These are phyloP conservation scores for Rhodotorula glutinis DNA, from an alignment of 1,284 basidiomycete species.

Conservation along the genomic window DNA sequence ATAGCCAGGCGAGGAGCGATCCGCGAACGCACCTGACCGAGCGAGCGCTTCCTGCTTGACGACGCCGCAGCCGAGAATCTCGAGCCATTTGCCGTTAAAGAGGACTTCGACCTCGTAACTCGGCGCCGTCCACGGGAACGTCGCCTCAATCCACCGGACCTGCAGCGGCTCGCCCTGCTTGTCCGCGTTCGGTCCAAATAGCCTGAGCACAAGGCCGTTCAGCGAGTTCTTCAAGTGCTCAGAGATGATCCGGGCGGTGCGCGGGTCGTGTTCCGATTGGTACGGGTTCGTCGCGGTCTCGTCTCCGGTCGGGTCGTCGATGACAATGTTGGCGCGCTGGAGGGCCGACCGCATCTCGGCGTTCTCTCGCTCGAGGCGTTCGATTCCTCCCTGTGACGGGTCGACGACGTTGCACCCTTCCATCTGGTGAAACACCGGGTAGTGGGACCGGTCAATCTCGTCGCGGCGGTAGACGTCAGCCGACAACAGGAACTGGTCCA, in stretches of 20 bases:
- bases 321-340: conserved; percentile 67
- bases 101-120: conserved; percentile 98
- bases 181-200: conserved; percentile 61
- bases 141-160: conserved; percentile 95
- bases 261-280: conserved; percentile 71
- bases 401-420: conserved; percentile 85
- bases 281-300: conserved; percentile 72
- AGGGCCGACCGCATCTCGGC: conserved; percentile 62
- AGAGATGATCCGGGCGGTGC: conserved; percentile 67
- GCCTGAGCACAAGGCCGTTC: conserved; percentile 77
- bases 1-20: conserved; percentile 45
- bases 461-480: conserved; percentile 99
- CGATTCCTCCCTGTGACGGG: conserved; percentile 40
- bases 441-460: conserved; percentile 96
- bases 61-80: conserved; percentile 92
- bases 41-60: conserved; percentile 84
- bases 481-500: conserved; percentile 81
- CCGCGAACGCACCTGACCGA: conserved; percentile 69
- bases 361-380: conserved; percentile 51
- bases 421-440: conserved; percentile 98
- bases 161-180: conserved; percentile 59
- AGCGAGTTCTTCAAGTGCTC: conserved; percentile 86
- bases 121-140: conserved; percentile 96
- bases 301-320: conserved; percentile 74
- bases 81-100: conserved; percentile 94